Percentiles rank a stretch among this genome's conserved stretches.
Evolutionary conservation across 2,329 filamentous ascomycete species (phyloP).

Genomic region (Aureobasidium subglaciale): DNA sequence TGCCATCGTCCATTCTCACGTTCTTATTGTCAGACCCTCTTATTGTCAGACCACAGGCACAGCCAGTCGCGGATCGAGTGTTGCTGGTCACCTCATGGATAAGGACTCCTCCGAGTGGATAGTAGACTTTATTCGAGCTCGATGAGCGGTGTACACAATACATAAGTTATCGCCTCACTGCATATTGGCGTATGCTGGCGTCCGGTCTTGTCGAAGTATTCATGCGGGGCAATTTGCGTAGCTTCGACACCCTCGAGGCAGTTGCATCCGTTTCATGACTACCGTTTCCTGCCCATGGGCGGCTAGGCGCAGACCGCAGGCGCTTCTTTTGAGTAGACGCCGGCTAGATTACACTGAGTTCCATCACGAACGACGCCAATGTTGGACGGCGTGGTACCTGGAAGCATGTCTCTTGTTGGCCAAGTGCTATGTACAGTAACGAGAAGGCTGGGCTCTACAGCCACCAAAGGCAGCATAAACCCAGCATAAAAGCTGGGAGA

Average conservation of each 20-base stretch:
- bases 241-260: constrained; percentile 5
- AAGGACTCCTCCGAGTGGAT: neutral
- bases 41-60: neutral
- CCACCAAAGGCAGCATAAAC: constrained; percentile 5
- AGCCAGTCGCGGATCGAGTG: neutral
- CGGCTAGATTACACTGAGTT: neutral
- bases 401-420: neutral
- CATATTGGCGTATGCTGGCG: constrained; percentile 5
- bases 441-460: neutral
- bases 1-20: too few species aligned
- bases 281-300: neutral
- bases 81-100: neutral
- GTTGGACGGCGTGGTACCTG: neutral
- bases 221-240: constrained; percentile 1
- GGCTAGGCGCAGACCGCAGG: constrained; percentile 9
- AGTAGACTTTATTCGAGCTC: constrained; percentile 2
- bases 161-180: constrained; percentile 4
- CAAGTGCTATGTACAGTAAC: neutral
- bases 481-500: neutral
- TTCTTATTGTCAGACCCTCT: neutral
- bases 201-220: neutral
- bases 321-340: neutral
- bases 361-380: neutral
- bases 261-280: constrained; percentile 1
- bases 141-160: constrained; percentile 10